Conservation (phyloP, 331 rosid species). For the Arachis monticola region DNA sequence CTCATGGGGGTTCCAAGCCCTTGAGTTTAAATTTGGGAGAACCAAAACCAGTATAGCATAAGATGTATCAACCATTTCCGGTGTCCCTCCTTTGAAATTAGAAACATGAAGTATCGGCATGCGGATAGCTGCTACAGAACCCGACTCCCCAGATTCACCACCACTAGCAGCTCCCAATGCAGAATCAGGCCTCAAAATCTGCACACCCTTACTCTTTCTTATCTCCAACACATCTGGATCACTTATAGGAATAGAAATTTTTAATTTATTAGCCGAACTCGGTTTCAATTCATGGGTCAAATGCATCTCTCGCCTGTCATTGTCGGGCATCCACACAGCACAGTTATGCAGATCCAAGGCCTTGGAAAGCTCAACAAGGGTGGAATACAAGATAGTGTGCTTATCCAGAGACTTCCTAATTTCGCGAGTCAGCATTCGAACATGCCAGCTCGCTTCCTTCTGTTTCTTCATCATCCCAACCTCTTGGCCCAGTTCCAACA, state of each 20-base stretch:
- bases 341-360: conserved; percentile 70
- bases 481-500: conserved; percentile 78
- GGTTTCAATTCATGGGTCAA: conserved; percentile 72
- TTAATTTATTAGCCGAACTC: conserved; percentile 36
- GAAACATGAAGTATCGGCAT: conserved; percentile 82
- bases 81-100: conserved; percentile 85
- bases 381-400: conserved; percentile 74
- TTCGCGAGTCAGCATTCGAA: conserved; percentile 76
- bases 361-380: conserved; percentile 84
- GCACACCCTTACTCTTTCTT: conserved; percentile 57
- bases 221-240: conserved; percentile 68
- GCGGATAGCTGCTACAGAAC: conserved; percentile 75
- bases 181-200: conserved; percentile 67
- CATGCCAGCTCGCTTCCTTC: conserved; percentile 83
- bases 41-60: conserved; percentile 79
- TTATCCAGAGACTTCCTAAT: conserved; percentile 77
- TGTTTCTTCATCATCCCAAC: conserved; percentile 85
- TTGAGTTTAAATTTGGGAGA: conserved; percentile 54
- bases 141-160: conserved; percentile 60
- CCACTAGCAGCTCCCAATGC: conserved; percentile 65
- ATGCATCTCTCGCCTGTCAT: conserved; percentile 60
- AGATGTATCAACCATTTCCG: conserved; percentile 67
- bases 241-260: conserved; percentile 50
- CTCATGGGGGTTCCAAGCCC: conserved; percentile 64
- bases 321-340: conserved; percentile 87